Base-by-base conservation (phyloP, 2,329 filamentous ascomycete species). In the Stachybotrys chartarum region DNA sequence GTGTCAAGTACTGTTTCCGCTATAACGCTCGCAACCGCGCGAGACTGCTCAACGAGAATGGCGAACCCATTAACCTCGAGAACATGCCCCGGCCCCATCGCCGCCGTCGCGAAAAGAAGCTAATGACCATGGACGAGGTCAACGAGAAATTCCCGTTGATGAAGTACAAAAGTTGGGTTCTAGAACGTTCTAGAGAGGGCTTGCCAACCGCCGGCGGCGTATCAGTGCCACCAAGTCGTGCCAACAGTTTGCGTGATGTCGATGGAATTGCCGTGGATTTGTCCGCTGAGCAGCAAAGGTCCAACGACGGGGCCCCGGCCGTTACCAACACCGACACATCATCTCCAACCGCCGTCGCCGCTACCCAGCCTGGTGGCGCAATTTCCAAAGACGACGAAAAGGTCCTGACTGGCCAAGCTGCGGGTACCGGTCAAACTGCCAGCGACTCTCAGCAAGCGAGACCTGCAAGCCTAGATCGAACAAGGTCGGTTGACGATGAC, bases 81-180 rank as follows among this genome's bases (percentile, higher is more conserved):
- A 82, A 87, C 56, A 91, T 97, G 82, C 90, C 91, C 56, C 73
- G 91, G 57, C 87, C 91, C 52, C 92, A 94, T 70, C 84, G 94
- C 56, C 83, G 93, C 66, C 84, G 93, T 61, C 85, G 92, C 57
- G 94, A 99, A 73, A 99, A 99, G 84, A 99, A 97, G 72, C 74
- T 99, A 63, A 97, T 99, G 94, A 90, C 89, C 2, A 97, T 97
- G 86, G 94, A 99, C 59, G 94, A 99, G 73, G 94, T 99, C 59
- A 97, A 99, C 69, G 91, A 95, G 63, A 90, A 95, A 63, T 99
- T 99, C 65, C 93, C 94, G 0, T 84, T 97, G 75, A 86, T 85
- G 63, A 97, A 97, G 73, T 99, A 99, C 81, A 97, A 99, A 77
- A 84, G 82, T 53, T 99, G 94, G 93, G 88, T 94, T 57, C 86